phyloP scores from a whole-genome alignment of 805 yeast genomes.

The Saturnispora mendoncae region DNA sequence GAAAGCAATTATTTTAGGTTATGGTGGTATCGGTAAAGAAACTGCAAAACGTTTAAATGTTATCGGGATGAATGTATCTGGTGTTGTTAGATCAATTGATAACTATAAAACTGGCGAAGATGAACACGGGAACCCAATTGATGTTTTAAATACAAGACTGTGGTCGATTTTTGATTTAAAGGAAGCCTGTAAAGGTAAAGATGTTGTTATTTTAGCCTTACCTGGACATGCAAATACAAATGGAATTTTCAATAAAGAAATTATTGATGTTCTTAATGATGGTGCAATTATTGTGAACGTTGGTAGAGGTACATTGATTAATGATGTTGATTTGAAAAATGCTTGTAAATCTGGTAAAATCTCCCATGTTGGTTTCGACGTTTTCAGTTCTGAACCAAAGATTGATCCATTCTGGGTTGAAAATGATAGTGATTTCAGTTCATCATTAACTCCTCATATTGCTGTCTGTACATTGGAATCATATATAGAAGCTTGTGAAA shows the following conservation, averaged over 20 bases:
- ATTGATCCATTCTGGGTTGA: constrained; percentile 23
- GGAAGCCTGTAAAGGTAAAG: constrained; percentile 29
- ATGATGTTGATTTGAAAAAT: constrained; percentile 54
- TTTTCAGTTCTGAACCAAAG: constrained; percentile 54
- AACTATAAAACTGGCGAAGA: constrained; percentile 28
- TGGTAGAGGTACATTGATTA: constrained; percentile 65
- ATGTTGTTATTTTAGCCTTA: constrained; percentile 55
- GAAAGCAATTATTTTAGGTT: constrained; percentile 57
- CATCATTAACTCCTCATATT: constrained; percentile 59
- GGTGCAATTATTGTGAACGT: constrained; percentile 63
- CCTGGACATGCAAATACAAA: constrained; percentile 56
- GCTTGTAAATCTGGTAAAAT: constrained; percentile 55
- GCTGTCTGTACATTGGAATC: constrained; percentile 60
- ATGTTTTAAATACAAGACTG: constrained; percentile 36
- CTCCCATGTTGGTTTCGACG: constrained; percentile 64
- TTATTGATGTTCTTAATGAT: constrained; percentile 39
- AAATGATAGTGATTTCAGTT: constrained; percentile 20
- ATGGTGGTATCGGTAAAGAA: constrained; percentile 65
- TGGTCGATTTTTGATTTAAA: constrained; percentile 39
- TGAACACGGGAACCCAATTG: constrained; percentile 24
- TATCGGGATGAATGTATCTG: constrained; percentile 60
- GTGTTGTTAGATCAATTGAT: constrained; percentile 41
- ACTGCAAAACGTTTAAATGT: constrained; percentile 47
- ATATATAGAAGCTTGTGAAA: constrained; percentile 40
- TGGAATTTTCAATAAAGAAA: constrained; percentile 41